Conservation (phyloP, 371 early-diverging fungal species). For the Rhizomucor pusillus region DNA sequence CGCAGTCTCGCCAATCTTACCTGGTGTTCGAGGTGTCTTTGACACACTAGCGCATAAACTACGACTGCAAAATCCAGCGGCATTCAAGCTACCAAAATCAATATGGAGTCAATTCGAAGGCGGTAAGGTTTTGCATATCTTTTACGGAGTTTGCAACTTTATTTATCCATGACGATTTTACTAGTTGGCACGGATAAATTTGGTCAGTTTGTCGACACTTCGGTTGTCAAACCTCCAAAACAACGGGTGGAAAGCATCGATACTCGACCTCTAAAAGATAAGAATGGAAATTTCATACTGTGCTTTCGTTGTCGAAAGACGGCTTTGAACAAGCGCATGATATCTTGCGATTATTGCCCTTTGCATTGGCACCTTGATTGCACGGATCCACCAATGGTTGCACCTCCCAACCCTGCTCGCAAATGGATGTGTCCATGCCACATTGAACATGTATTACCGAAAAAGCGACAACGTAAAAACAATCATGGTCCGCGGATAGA, state of each 20-base stretch:
- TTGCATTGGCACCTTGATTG: slow-evolving; percentile 90
- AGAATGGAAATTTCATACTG: slow-evolving; percentile 47
- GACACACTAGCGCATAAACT: slow-evolving; percentile 38
- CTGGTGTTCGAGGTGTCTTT: slow-evolving; percentile 27
- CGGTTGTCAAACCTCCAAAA: slow-evolving; percentile 33
- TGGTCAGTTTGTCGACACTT: slow-evolving; percentile 55
- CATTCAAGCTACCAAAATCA: slow-evolving; percentile 45
- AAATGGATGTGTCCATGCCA: slow-evolving; percentile 93
- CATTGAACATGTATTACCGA: slow-evolving; percentile 62
- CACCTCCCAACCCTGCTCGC: slow-evolving; percentile 54
- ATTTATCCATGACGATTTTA: neutral
- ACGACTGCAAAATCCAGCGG: slow-evolving; percentile 39
- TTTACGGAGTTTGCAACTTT: neutral
- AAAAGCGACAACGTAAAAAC: neutral
- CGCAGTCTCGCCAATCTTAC: neutral
- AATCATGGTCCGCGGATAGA: neutral
- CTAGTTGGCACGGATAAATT: slow-evolving; percentile 57
- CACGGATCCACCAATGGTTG: slow-evolving; percentile 68
- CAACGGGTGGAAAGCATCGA: slow-evolving; percentile 35
- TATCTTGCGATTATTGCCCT: slow-evolving; percentile 82
- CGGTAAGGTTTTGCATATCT: slow-evolving; percentile 35
- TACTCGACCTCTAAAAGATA: slow-evolving; percentile 48
- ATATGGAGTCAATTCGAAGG: slow-evolving; percentile 50
- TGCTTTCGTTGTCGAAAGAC: slow-evolving; percentile 66
- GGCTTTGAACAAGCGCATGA: slow-evolving; percentile 50